A percentile compares a stretch with the other conserved stretches of the same genome.
Evolutionary conservation across 164 flowering plant species (phyloP).

Genomic region (Tinospora cordifolia): DNA sequence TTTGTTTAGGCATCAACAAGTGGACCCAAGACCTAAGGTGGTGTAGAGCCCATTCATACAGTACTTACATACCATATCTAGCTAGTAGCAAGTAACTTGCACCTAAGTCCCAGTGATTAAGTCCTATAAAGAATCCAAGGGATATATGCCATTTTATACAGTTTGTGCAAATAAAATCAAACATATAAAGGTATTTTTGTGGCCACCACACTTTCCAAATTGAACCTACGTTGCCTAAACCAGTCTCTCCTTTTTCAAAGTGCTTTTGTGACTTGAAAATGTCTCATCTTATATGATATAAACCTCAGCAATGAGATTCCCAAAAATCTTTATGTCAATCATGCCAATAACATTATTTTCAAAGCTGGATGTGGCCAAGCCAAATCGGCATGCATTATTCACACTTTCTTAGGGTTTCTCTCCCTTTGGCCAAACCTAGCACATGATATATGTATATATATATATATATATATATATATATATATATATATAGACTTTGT

Average conservation of each 20-base stretch:
- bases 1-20: not conserved
- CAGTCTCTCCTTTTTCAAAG: slow-evolving; percentile 2
- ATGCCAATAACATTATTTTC: not conserved
- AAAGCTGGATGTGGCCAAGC: not conserved
- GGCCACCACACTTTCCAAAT: not conserved
- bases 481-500: no score
- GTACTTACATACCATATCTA: not conserved
- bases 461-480: no score
- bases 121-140: not conserved
- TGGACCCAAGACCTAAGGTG: not conserved
- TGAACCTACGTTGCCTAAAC: not conserved
- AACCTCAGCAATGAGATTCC: not conserved
- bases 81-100: not conserved
- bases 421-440: no score
- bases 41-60: not conserved
- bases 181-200: not conserved
- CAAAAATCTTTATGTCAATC: not conserved
- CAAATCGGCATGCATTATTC: not conserved
- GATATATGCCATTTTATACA: not conserved
- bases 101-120: not conserved
- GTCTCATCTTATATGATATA: not conserved
- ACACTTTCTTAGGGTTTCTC: no score
- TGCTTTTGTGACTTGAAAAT: not conserved
- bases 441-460: no score
- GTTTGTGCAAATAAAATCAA: not conserved